Conservation (phyloP, 1,139 yeast genomes). For the Pichia sp. region DNA sequence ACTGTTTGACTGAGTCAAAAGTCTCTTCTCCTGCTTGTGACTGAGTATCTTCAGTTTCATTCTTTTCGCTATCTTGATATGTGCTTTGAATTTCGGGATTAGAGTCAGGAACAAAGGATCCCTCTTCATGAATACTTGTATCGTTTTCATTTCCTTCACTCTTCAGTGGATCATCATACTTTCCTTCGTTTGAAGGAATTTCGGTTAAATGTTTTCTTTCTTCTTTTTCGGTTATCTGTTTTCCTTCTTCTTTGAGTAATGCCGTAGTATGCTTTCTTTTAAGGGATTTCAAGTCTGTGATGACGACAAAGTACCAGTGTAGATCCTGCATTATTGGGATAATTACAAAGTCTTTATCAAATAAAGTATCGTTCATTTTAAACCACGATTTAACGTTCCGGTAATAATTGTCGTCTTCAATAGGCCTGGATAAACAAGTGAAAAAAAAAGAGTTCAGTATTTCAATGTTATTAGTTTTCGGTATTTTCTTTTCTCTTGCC, state of each 20-base stretch:
- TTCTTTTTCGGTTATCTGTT: background rate
- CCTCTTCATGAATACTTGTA: background rate
- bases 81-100: background rate
- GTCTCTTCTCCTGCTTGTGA: background rate
- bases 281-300: constrained; percentile 46
- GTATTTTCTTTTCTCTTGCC: constrained; percentile 35
- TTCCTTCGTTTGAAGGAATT: background rate
- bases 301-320: constrained; percentile 88
- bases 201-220: background rate
- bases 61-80: background rate
- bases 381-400: constrained; percentile 78
- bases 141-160: background rate
- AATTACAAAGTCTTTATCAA: constrained; percentile 56
- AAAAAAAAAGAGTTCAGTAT: constrained; percentile 84
- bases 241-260: background rate
- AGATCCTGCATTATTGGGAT: constrained; percentile 77
- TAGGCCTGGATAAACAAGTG: constrained; percentile 48
- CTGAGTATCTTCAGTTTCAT: background rate
- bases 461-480: constrained; percentile 42
- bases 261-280: constrained; percentile 14
- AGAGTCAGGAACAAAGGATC: background rate
- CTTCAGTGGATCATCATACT: background rate
- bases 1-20: background rate
- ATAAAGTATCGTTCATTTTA: constrained; percentile 55
- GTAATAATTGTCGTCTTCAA: constrained; percentile 40